phyloP scores from a whole-genome alignment of 2,329 filamentous ascomycete species.

The Xylariaceae sp. region DNA sequence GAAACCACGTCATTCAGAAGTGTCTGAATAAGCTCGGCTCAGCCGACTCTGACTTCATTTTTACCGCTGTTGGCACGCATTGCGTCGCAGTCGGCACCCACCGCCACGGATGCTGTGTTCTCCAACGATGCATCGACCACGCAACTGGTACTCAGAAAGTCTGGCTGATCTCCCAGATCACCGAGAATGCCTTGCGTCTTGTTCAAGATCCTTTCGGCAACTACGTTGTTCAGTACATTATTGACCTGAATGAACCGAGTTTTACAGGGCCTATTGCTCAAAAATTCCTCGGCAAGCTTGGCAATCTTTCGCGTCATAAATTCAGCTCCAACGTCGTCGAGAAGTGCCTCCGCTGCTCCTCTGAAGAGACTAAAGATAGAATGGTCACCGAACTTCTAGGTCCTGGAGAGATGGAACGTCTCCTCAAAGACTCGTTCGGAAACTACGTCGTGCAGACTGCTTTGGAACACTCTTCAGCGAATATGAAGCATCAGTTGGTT shows the following conservation, averaged over 20 bases:
- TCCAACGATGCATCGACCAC: constrained; percentile 97
- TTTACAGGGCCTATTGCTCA: constrained; percentile 87
- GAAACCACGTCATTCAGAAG: constrained; percentile 99
- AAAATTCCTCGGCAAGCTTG: constrained; percentile 72
- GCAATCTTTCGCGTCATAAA: constrained; percentile 81
- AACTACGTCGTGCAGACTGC: constrained; percentile 99
- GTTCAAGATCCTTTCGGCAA: constrained; percentile 98
- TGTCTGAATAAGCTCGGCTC: constrained; percentile 91
- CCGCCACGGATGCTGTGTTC: constrained; percentile 93
- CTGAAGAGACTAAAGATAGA: constrained; percentile 67
- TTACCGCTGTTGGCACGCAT: constrained; percentile 82
- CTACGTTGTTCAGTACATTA: constrained; percentile 97
- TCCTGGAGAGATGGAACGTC: constrained; percentile 74
- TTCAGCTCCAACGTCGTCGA: constrained; percentile 99
- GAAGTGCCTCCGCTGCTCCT: constrained; percentile 85
- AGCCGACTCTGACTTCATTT: constrained; percentile 89
- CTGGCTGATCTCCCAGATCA: constrained; percentile 82
- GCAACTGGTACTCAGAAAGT: constrained; percentile 85
- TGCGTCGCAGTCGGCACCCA: constrained; percentile 93
- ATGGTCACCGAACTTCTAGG: constrained; percentile 79
- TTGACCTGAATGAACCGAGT: constrained; percentile 80
- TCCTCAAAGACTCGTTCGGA: constrained; percentile 87
- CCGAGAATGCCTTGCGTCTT: constrained; percentile 77
- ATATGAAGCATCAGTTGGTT: constrained; percentile 70
- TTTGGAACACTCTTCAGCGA: constrained; percentile 73